Conservation (phyloP, 2,329 filamentous ascomycete species). For the Paraphoma chrysanthemicola region DNA sequence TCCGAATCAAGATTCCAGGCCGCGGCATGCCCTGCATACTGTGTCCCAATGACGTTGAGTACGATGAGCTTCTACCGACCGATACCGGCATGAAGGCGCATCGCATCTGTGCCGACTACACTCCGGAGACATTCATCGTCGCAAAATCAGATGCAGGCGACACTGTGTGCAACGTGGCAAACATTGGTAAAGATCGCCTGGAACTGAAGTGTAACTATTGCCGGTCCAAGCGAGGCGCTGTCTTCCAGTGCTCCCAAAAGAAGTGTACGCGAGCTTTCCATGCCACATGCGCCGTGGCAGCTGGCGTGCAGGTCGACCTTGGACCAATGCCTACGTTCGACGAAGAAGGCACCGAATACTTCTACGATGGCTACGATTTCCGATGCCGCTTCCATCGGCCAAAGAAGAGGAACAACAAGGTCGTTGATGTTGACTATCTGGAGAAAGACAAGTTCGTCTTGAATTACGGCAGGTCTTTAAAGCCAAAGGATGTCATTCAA, state of each 20-base stretch:
- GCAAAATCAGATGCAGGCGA: conserved; percentile 67
- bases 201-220: conserved; percentile 96
- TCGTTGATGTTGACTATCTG: conserved; percentile 70
- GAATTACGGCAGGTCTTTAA: conserved; percentile 71
- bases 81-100: conserved; percentile 89
- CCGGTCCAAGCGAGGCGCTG: conserved; percentile 91
- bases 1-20: conserved; percentile 73
- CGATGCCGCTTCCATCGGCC: conserved; percentile 92
- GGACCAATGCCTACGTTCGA: conserved; percentile 85
- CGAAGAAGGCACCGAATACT: conserved; percentile 91
- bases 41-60: conserved; percentile 88
- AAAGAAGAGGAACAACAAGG: conserved; percentile 86
- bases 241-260: conserved; percentile 94
- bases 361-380: conserved; percentile 89
- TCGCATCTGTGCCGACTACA: conserved; percentile 86
- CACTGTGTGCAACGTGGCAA: conserved; percentile 77
- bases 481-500: conserved; percentile 80
- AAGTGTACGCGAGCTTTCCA: conserved; percentile 95
- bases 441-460: conserved; percentile 74
- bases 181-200: conserved; percentile 83
- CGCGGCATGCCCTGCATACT: conserved; percentile 87
- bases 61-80: conserved; percentile 82
- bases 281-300: conserved; percentile 89
- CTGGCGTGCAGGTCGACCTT: conserved; percentile 89
- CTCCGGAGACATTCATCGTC: conserved; percentile 89